Percentiles rank a stretch among this genome's conserved stretches.
These are phyloP conservation scores for Parsonsia alboflavescens DNA, from an alignment of 257 asterid genomes.

Conservation along the genomic window DNA sequence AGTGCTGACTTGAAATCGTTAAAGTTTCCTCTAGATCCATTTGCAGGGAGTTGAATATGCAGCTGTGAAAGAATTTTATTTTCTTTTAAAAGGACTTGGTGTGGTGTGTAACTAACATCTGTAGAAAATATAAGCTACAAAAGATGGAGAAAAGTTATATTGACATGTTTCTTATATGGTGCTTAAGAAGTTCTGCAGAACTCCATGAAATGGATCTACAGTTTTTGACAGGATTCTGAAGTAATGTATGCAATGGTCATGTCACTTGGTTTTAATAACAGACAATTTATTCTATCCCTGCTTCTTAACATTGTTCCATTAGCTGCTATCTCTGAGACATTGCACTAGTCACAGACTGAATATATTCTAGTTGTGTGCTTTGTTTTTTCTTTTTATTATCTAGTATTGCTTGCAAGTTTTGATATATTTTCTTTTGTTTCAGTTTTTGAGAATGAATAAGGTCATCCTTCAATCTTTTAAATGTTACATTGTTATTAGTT, in stretches of 20 bases:
- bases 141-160: neutral
- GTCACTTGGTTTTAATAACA: neutral
- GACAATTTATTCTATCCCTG: neutral
- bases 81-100: neutral
- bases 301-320: neutral
- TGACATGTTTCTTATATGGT: neutral
- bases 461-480: neutral
- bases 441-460: neutral
- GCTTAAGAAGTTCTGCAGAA: neutral
- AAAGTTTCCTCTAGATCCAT: neutral
- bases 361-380: neutral
- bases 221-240: neutral
- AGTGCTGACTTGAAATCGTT: neutral
- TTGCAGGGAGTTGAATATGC: neutral
- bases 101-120: neutral
- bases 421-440: neutral
- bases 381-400: neutral
- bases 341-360: neutral
- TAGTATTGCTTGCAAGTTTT: neutral
- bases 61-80: neutral
- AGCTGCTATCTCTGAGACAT: neutral
- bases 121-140: neutral
- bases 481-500: neutral
- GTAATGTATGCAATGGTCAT: neutral
- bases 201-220: neutral